phyloP scores from a whole-genome alignment of 495 filamentous ascomycete genomes.

The Penicillium antarcticum region DNA sequence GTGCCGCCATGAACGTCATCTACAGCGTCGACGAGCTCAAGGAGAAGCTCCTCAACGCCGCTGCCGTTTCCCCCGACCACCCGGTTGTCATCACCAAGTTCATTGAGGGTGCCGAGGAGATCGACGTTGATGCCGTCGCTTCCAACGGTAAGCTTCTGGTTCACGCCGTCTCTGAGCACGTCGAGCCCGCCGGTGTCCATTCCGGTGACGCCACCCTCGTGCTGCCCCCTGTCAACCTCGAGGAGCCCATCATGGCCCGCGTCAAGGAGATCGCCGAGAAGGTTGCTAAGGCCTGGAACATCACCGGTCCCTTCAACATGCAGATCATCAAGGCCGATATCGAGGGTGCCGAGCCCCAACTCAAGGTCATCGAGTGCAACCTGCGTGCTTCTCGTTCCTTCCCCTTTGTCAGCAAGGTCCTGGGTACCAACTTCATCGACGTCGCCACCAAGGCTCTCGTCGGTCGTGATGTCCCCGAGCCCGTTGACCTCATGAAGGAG shows the following conservation, averaged over 20 bases:
- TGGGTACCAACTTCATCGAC: conserved; percentile 97
- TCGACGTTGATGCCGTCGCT: conserved; percentile 95
- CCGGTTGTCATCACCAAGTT: conserved; percentile 98
- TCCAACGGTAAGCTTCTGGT: conserved; percentile 80
- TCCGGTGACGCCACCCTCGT: conserved; percentile 95
- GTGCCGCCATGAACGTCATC: conserved; percentile 97
- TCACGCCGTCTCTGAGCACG: conserved; percentile 93
- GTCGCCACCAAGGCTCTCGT: conserved; percentile 91
- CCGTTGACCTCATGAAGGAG: conserved; percentile 81
- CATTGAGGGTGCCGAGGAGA: conserved; percentile 95
- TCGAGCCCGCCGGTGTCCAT: conserved; percentile 95
- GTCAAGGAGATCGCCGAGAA: conserved; percentile 94
- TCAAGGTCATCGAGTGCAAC: conserved; percentile 99
- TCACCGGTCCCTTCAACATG: conserved; percentile 99
- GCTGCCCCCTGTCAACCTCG: conserved; percentile 76
- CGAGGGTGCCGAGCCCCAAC: conserved; percentile 64
- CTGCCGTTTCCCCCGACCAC: conserved; percentile 90
- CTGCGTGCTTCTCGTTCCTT: conserved; percentile 96
- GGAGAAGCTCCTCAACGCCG: conserved; percentile 82
- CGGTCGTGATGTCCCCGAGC: conserved; percentile 79
- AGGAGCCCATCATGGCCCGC: conserved; percentile 70
- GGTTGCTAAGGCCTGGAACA: conserved; percentile 94
- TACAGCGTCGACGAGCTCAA: conserved; percentile 83
- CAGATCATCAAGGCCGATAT: conserved; percentile 91
- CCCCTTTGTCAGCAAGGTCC: conserved; percentile 95